Base-by-base conservation (phyloP, 1,284 basidiomycete species). In the Testicularia cyperi region DNA sequence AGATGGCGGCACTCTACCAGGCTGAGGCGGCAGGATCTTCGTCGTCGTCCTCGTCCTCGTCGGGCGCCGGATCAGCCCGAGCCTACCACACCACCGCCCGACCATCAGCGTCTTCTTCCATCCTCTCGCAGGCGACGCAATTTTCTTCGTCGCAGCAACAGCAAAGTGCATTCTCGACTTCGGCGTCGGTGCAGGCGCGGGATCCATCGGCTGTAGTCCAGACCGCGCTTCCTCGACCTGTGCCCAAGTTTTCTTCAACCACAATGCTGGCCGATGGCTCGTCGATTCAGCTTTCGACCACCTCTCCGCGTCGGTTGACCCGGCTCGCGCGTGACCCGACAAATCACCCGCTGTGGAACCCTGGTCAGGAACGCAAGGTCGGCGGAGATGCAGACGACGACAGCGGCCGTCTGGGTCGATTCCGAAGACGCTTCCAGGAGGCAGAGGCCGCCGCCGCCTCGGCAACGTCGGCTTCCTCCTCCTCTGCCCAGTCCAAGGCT, bases 261-360 rank as follows among this genome's bases (percentile, higher is more conserved):
- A 68, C 65, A 35, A 60, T 74, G 35, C 65, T 75, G 9, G 63
- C 74, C 14, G 74, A 75, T 39, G 74, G 74, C 35, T 75, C 74
- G 3, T 71, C 74, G 28, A 70, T 75, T 38, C 58, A 65, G 46
- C 48, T 74, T 31, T 41, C 57, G 20, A 72, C 74, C 23, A 75
- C 74, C 16, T 73, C 70, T 33, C 74, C 74, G 1, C 60, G 72
- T 9, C 46, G 57, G 23, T 26, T 68, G 8, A 48, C 42, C 6
- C 53, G 64, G 3, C 52, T 74, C 36, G 71, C 74, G 23, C 46
- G 72, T 15, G 74, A 75, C 40, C 53, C 60, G 12, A 73, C 70
- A 24, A 75, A 74, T 55, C 71, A 74, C 47, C 72, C 72, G 20
- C 60, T 75, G 36, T 74, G 74, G 72, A 74, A 74, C 56, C 72